Conservation (phyloP, 2,329 filamentous ascomycete species). For the Trichoderma brevicompactum region DNA sequence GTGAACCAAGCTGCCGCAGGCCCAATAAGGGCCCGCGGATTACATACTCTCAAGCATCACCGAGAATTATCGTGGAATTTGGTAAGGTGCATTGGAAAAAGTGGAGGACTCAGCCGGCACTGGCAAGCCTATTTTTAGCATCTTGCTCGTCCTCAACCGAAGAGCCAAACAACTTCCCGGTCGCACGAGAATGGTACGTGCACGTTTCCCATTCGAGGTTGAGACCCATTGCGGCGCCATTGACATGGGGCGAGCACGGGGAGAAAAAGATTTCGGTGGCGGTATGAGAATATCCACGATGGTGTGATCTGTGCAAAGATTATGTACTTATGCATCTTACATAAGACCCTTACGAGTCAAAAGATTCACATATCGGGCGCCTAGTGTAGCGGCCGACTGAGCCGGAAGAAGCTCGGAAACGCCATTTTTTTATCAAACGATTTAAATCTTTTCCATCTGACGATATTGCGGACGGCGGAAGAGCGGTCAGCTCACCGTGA, state of each 20-base stretch:
- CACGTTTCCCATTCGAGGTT: conserved; percentile 23
- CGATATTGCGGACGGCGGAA: background rate
- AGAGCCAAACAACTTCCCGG: background rate
- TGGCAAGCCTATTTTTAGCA: conserved; percentile 21
- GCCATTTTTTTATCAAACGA: background rate
- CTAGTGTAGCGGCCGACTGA: background rate
- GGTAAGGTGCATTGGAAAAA: background rate
- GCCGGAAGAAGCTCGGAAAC: background rate
- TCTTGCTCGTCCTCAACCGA: background rate
- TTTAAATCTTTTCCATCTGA: background rate
- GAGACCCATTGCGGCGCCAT: background rate
- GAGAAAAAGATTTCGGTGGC: background rate
- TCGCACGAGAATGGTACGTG: conserved; percentile 3
- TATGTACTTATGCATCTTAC: background rate
- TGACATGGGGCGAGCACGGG: conserved; percentile 13
- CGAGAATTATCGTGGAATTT: conserved; percentile 2
- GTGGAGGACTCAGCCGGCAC: background rate
- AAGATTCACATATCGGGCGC: too few relatives aligned
- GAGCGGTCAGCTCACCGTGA: background rate
- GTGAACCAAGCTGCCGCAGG: conserved; percentile 23
- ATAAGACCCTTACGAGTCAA: background rate
- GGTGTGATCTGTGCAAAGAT: conserved; percentile 5
- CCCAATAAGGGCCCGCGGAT: conserved; percentile 25
- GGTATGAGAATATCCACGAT: conserved; percentile 1
- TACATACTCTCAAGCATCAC: background rate